Conservation (phyloP, 2,329 filamentous ascomycete genomes). For the Sclerotinia minor region DNA sequence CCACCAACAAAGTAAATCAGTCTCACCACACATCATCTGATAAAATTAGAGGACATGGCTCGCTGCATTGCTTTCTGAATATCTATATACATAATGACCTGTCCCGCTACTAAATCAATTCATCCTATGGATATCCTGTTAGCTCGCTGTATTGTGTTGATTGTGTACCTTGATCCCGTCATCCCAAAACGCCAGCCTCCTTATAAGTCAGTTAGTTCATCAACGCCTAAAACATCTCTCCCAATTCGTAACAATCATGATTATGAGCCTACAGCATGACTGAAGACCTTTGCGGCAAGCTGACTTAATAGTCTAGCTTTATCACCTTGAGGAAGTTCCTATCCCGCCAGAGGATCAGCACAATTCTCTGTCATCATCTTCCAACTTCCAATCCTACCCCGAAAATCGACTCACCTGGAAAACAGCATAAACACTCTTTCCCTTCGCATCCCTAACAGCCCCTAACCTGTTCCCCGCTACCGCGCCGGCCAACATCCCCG, state of each 20-base stretch:
- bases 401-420: constrained; percentile 43
- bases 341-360: not conserved
- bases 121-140: not conserved
- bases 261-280: constrained; percentile 63
- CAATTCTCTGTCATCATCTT: no score
- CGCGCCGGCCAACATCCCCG: constrained; percentile 83
- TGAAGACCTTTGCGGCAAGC: constrained; percentile 65
- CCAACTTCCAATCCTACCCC: no score
- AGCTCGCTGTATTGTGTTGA: not conserved
- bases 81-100: not conserved
- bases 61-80: not conserved
- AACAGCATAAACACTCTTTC: constrained; percentile 92
- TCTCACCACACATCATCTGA: not conserved
- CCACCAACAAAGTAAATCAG: not conserved
- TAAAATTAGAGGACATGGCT: no score
- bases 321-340: constrained; percentile 75
- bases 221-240: not conserved
- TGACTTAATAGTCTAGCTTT: constrained; percentile 79
- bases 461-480: constrained; percentile 93
- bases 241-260: not conserved
- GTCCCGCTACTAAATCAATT: not conserved
- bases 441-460: constrained; percentile 81
- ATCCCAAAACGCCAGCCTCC: constrained; percentile 7
- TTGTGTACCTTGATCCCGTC: not conserved
- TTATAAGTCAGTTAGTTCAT: not conserved